Evolutionary conservation across 345 rosid species (phyloP).

Genomic region (Euphorbia peplus): DNA sequence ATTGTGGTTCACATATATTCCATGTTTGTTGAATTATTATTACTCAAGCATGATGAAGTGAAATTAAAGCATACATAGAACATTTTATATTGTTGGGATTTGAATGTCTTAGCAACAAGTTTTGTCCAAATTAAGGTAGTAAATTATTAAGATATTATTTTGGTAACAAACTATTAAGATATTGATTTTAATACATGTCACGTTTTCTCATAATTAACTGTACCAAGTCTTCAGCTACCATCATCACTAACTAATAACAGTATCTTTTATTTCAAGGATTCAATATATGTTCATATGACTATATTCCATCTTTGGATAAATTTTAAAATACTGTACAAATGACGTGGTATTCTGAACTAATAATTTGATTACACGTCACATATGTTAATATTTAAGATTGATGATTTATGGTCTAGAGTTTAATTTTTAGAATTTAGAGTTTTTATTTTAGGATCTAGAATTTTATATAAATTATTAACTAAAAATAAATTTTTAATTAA

Average conservation of each 20-base stretch:
- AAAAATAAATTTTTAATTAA: too few relatives aligned
- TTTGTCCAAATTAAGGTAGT: not conserved
- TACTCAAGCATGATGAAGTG: not conserved
- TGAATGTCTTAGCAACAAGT: constrained; percentile 2
- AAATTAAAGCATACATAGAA: constrained; percentile 5
- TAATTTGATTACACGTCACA: too few relatives aligned
- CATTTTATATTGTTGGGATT: not conserved
- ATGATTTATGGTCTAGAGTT: too few relatives aligned
- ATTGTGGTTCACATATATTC: not conserved
- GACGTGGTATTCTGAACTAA: too few relatives aligned
- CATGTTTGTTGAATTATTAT: not conserved
- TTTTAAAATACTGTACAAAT: too few relatives aligned
- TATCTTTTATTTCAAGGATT: not conserved
- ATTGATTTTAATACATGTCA: not conserved
- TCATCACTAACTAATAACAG: not conserved
- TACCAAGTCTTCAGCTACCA: not conserved
- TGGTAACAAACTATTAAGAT: not conserved
- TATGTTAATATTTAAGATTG: too few relatives aligned
- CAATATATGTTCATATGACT: too few relatives aligned
- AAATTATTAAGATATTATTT: not conserved
- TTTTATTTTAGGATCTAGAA: too few relatives aligned
- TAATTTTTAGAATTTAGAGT: too few relatives aligned
- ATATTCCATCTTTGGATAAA: too few relatives aligned
- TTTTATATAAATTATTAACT: too few relatives aligned
- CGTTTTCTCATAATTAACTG: constrained; percentile 1